Evolutionary conservation across 2,329 filamentous ascomycete genomes (phyloP).

Genomic region (Colletotrichum caudatum): DNA sequence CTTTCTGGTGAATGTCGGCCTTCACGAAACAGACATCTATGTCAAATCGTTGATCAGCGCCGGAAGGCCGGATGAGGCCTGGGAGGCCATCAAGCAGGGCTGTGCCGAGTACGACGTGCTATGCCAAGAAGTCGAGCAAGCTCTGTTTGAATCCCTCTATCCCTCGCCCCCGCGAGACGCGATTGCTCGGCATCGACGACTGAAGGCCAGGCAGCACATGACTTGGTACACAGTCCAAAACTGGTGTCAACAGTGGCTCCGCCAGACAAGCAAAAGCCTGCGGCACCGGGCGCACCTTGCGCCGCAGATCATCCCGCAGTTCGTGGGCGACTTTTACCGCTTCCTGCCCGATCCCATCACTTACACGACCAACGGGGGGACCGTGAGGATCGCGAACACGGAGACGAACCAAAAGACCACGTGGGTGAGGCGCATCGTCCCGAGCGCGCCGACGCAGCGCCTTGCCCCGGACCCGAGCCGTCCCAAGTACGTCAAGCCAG

Average conservation of each 20-base stretch:
- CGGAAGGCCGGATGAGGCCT: slow-evolving; percentile 23
- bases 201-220: slow-evolving; percentile 37
- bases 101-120: slow-evolving; percentile 19
- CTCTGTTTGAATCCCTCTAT: slow-evolving; percentile 34
- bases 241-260: slow-evolving; percentile 38
- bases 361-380: slow-evolving; percentile 34
- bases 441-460: not conserved
- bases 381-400: slow-evolving; percentile 31
- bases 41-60: slow-evolving; percentile 54
- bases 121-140: slow-evolving; percentile 26
- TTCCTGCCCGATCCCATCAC: slow-evolving; percentile 35
- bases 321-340: slow-evolving; percentile 38
- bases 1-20: slow-evolving; percentile 66
- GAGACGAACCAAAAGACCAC: slow-evolving; percentile 3
- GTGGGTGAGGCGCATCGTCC: slow-evolving; percentile 12
- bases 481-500: not conserved
- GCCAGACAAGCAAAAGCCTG: slow-evolving; percentile 12
- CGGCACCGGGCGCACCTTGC: not conserved
- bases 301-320: slow-evolving; percentile 24
- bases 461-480: slow-evolving; percentile 17
- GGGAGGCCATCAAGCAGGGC: slow-evolving; percentile 24
- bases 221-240: slow-evolving; percentile 34
- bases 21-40: slow-evolving; percentile 65
- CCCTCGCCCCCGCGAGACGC: slow-evolving; percentile 31
- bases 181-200: slow-evolving; percentile 16